Conservation (phyloP, 2,329 filamentous ascomycete species). For the Phaeosphaeria sp. region DNA sequence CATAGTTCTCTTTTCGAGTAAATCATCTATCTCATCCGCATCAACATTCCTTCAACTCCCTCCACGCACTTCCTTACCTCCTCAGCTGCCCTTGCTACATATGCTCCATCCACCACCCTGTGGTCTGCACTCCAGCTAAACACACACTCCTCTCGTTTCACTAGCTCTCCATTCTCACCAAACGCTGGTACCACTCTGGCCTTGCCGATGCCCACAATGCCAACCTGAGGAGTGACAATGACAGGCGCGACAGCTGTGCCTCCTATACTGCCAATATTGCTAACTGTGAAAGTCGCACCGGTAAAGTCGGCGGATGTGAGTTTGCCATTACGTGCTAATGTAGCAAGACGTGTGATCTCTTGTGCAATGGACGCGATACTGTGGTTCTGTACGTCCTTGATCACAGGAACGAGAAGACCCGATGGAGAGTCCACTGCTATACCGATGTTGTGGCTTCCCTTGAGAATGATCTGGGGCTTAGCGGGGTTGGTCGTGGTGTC, state of each 20-base stretch:
- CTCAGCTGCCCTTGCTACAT: slow-evolving; percentile 89
- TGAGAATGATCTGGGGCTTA: slow-evolving; percentile 79
- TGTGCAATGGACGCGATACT: slow-evolving; percentile 79
- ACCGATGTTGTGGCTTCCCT: slow-evolving; percentile 90
- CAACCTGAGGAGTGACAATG: slow-evolving; percentile 88
- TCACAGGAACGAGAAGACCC: slow-evolving; percentile 88
- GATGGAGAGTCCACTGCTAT: slow-evolving; percentile 92
- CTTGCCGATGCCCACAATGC: slow-evolving; percentile 87
- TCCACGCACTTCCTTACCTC: slow-evolving; percentile 80
- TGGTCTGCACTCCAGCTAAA: slow-evolving; percentile 98
- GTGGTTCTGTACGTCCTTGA: slow-evolving; percentile 79
- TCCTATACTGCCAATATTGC: slow-evolving; percentile 94
- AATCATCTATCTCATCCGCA: slow-evolving; percentile 59
- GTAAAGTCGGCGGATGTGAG: slow-evolving; percentile 76
- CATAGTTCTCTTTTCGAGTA: neutral
- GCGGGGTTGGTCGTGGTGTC: slow-evolving; percentile 64
- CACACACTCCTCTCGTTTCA: slow-evolving; percentile 81
- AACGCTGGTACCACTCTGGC: slow-evolving; percentile 84
- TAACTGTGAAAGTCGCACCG: slow-evolving; percentile 92
- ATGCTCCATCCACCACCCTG: slow-evolving; percentile 90
- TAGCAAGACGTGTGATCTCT: slow-evolving; percentile 76
- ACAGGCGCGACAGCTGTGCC: slow-evolving; percentile 91
- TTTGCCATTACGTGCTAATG: slow-evolving; percentile 75
- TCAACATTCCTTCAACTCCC: slow-evolving; percentile 84
- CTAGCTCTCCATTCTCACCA: slow-evolving; percentile 60